These are phyloP conservation scores for Podospora comata DNA, from an alignment of 495 filamentous ascomycete species.

Conservation along the genomic window DNA sequence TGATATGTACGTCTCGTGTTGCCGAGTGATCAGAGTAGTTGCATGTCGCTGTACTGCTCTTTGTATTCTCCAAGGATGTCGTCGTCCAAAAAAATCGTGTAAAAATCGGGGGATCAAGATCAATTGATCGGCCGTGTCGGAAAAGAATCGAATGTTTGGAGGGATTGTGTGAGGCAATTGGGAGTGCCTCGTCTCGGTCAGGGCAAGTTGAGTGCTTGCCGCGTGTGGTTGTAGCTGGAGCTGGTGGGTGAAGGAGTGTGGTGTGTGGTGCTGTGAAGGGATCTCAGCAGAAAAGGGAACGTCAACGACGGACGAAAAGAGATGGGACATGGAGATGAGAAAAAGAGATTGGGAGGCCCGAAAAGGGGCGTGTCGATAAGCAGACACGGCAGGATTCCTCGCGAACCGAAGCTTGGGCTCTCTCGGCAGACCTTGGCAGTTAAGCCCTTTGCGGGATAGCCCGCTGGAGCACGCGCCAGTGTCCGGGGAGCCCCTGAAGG, in stretches of 20 bases:
- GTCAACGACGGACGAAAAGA: neutral
- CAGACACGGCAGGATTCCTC: neutral
- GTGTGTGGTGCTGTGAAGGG: neutral
- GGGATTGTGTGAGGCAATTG: constrained; percentile 6
- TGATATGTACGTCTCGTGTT: neutral
- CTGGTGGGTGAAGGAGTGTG: neutral
- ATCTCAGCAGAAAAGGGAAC: neutral
- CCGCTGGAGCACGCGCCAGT: constrained; percentile 16
- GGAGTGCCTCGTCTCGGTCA: constrained; percentile 10
- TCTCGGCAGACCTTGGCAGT: constrained; percentile 1
- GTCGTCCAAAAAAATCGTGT: neutral
- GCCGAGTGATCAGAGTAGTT: neutral
- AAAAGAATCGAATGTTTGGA: constrained; percentile 1
- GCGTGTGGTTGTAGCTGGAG: neutral
- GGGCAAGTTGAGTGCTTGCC: neutral
- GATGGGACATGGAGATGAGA: neutral
- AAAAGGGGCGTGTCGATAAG: neutral
- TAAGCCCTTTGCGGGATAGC: constrained; percentile 17
- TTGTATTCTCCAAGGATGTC: neutral
- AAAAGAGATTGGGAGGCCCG: neutral
- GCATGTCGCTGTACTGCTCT: neutral
- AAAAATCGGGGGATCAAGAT: constrained; percentile 2
- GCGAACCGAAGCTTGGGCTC: neutral
- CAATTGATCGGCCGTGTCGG: neutral
- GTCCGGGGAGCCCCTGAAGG: constrained; percentile 6